Evolutionary conservation across 1,284 basidiomycete genomes (phyloP), one percentile per base, ranked within the genome.

Genomic region (Sporisorium exsertum): DNA sequence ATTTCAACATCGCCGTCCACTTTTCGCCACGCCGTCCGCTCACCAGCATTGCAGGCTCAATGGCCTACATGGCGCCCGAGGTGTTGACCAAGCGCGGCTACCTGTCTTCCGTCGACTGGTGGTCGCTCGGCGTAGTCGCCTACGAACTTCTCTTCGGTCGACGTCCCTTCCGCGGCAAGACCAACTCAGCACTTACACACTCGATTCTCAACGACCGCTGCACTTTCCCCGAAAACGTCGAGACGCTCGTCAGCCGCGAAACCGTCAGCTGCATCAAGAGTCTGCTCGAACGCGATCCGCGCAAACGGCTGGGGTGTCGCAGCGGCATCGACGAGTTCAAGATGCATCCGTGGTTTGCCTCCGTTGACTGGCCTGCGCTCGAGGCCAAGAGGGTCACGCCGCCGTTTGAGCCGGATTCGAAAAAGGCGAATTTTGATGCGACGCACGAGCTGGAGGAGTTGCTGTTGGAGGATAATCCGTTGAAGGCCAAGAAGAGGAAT

Each of bases 351-450:
- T 98, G 96, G 95, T 95, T 98, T 86, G 87, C 89, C 45, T 85
- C 88, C 22, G 90, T 96, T 57, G 92, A 97, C 84, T 99, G 95
- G 95, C 90, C 90, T 22, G 91, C 90, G 1, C 86, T 99, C 56
- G 71, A 81, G 81, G 87, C 88, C 60, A 98, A 98, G 86, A 89
- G 92, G 78, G 89, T 92, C 29, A 89, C 88, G 0, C 91, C 96
- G 42, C 94, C 94, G 0, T 99, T 98, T 83, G 90, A 94, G 66
- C 96, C 96, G 57, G 95, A 98, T 85, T 93, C 93, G 86, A 97
- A 97, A 87, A 96, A 96, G 86, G 94, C 96, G 22, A 98, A 99
- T 86, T 99, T 98, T 85, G 96, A 99, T 84, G 95, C 95, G n/a
- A 97, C 96, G 16, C 95, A 98, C 85, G 96, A 99, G 86, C 87